Evolutionary conservation across 306 rosid genomes (phyloP).

Genomic region (Corylus avellana): DNA sequence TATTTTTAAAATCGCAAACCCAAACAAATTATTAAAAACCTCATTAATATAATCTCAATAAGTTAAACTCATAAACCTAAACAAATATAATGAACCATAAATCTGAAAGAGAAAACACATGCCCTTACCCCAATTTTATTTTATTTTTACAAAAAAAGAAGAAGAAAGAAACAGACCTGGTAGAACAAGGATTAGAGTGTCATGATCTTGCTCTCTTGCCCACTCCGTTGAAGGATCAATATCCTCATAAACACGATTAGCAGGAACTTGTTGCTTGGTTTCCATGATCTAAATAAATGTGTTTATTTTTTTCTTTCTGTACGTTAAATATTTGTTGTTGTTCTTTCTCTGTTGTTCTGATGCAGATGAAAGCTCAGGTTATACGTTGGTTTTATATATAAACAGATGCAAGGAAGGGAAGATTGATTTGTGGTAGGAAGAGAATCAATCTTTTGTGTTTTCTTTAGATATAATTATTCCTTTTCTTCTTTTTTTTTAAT

Average conservation of each 20-base stretch:
- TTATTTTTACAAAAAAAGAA: too few relatives aligned
- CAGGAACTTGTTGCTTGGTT: background rate
- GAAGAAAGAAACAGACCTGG: constrained; percentile 43
- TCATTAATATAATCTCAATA: too few relatives aligned
- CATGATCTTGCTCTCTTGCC: constrained; percentile 35
- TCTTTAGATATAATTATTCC: constrained; percentile 39
- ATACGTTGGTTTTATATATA: constrained; percentile 27
- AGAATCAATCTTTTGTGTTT: constrained; percentile 2
- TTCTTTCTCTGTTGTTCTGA: constrained; percentile 2
- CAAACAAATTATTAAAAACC: too few relatives aligned
- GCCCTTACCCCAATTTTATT: too few relatives aligned
- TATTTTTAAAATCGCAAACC: too few relatives aligned
- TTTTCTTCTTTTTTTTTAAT: constrained; percentile 9
- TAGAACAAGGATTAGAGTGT: constrained; percentile 42
- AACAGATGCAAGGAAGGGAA: background rate
- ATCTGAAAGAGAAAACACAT: too few relatives aligned
- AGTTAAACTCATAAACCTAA: too few relatives aligned
- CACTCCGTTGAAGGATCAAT: constrained; percentile 45
- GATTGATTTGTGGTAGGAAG: background rate
- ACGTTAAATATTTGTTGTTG: background rate
- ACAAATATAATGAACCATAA: too few relatives aligned
- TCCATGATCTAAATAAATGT: constrained; percentile 3
- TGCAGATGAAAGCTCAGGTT: background rate
- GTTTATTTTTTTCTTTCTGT: constrained; percentile 1
- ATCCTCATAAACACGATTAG: constrained; percentile 31